These are phyloP conservation scores for Colletotrichum godetiae DNA, from an alignment of 2,329 filamentous ascomycete genomes.

Conservation along the genomic window DNA sequence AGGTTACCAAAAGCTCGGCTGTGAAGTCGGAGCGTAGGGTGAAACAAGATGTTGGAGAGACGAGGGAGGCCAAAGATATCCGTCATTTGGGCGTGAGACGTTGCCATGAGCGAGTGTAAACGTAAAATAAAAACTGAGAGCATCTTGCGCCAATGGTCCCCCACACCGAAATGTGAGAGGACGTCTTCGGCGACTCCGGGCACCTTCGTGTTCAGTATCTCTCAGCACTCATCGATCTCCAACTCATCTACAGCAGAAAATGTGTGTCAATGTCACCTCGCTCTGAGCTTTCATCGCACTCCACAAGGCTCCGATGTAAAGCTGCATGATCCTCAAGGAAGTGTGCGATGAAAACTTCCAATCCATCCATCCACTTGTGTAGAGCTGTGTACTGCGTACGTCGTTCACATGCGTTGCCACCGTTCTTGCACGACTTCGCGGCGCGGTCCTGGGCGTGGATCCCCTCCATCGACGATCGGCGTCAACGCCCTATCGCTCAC, in stretches of 20 bases:
- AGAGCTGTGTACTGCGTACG: neutral
- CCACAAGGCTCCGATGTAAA: neutral
- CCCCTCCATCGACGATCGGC: neutral
- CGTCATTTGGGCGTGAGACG: conserved; percentile 1
- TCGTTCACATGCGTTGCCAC: conserved; percentile 18
- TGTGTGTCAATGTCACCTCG: neutral
- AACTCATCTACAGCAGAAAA: neutral
- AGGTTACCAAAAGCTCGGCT: conserved; percentile 3
- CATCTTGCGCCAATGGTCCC: neutral
- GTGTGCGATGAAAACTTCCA: neutral
- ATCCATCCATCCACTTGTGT: neutral
- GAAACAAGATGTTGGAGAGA: neutral
- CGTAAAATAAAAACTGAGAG: neutral
- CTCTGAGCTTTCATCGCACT: neutral
- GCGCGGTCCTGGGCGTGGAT: neutral
- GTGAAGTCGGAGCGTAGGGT: neutral
- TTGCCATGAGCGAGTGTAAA: conserved; percentile 6
- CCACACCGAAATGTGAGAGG: neutral
- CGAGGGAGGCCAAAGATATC: conserved; percentile 5
- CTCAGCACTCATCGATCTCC: neutral
- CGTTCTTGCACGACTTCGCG: neutral
- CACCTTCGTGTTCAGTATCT: neutral
- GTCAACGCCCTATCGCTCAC: neutral
- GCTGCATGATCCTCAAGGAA: neutral
- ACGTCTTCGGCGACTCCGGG: neutral